Evolutionary conservation across 805 yeast genomes (phyloP).

Genomic region (Barnettozyma vustinii): DNA sequence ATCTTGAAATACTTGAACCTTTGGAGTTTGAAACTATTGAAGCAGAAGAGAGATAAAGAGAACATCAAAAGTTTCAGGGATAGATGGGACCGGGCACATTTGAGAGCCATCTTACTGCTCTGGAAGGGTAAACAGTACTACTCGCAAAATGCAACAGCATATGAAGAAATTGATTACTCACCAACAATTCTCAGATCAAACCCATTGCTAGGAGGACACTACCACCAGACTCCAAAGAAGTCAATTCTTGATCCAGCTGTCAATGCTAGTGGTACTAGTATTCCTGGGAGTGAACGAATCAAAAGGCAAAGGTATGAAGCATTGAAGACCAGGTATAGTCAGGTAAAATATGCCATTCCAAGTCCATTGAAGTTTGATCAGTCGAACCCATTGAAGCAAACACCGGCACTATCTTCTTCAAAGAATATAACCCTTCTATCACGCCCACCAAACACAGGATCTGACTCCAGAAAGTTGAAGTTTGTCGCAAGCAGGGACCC

Average conservation of each 20-base stretch:
- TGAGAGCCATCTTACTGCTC: conserved; percentile 30
- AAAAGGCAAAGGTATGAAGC: conserved; percentile 32
- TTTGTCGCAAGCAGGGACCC: background rate
- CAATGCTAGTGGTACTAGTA: conserved; percentile 14
- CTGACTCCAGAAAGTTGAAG: background rate
- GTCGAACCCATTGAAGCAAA: background rate
- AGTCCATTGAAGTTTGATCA: conserved; percentile 28
- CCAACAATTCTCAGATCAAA: conserved; percentile 20
- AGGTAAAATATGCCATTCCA: conserved; percentile 32
- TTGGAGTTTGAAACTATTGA: conserved; percentile 32
- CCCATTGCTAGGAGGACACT: background rate
- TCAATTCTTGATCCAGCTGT: conserved; percentile 4
- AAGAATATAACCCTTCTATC: background rate
- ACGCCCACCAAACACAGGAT: background rate
- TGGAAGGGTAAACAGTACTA: conserved; percentile 28
- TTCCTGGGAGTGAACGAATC: conserved; percentile 35
- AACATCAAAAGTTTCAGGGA: conserved; percentile 27
- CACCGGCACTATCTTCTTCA: background rate
- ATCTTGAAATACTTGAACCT: conserved; percentile 24
- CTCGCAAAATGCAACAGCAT: conserved; percentile 2
- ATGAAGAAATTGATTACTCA: conserved; percentile 17
- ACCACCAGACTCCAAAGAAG: conserved; percentile 18
- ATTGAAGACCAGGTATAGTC: conserved; percentile 30
- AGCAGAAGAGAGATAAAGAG: conserved; percentile 30
- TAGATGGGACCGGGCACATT: conserved; percentile 37